A percentile compares a stretch with the other conserved stretches of the same genome.
phyloP scores from a whole-genome alignment of 2,329 filamentous ascomycete genomes.

The Penicillium occitanis region DNA sequence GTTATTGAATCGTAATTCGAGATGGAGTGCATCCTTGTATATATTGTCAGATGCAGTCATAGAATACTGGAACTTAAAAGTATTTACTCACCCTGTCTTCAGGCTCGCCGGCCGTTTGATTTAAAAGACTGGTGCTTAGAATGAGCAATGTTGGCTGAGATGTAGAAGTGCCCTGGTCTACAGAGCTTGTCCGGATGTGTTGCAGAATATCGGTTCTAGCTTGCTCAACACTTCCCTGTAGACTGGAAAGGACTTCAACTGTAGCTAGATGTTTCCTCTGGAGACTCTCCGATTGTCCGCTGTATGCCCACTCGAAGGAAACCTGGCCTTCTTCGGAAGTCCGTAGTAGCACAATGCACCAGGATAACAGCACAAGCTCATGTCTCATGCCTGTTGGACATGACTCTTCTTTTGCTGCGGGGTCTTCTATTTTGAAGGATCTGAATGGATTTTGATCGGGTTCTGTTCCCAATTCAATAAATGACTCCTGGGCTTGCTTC shows the following conservation, averaged over 20 bases:
- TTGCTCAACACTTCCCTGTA: slow-evolving; percentile 4
- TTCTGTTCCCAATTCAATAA: neutral
- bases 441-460: neutral
- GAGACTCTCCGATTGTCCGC: neutral
- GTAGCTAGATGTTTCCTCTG: neutral
- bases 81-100: neutral
- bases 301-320: slow-evolving; percentile 44
- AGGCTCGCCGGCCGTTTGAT: neutral
- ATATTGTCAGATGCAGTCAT: neutral
- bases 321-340: slow-evolving; percentile 42
- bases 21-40: slow-evolving; percentile 8
- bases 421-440: slow-evolving; percentile 17
- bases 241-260: neutral
- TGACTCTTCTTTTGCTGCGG: slow-evolving; percentile 27
- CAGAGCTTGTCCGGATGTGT: neutral
- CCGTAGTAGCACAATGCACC: slow-evolving; percentile 48
- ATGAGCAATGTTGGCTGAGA: neutral
- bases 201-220: neutral
- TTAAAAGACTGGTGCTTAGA: slow-evolving; percentile 6
- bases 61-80: neutral
- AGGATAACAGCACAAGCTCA: slow-evolving; percentile 46
- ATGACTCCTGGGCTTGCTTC: neutral
- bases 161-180: no score
- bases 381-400: slow-evolving; percentile 41
- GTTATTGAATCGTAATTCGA: slow-evolving; percentile 3